phyloP scores from a whole-genome alignment of 495 filamentous ascomycete species.

The Penicillium lagena region DNA sequence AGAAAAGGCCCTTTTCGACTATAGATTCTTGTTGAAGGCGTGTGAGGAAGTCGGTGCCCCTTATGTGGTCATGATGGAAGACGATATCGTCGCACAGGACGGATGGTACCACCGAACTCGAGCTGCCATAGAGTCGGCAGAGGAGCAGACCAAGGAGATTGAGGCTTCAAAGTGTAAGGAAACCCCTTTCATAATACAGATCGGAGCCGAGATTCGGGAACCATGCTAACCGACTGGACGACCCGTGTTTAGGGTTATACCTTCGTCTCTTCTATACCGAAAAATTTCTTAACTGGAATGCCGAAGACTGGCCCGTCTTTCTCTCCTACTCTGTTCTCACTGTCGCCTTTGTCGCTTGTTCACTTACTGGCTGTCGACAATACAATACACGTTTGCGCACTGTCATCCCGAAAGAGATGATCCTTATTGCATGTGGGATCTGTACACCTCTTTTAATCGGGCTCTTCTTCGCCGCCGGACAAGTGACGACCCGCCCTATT shows the following conservation, averaged over 20 bases:
- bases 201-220: background rate
- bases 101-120: conserved; percentile 44
- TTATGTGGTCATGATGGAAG: conserved; percentile 46
- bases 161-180: conserved; percentile 17
- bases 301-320: conserved; percentile 40
- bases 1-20: conserved; percentile 38
- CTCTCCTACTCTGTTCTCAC: conserved; percentile 19
- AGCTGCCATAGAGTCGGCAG: conserved; percentile 26
- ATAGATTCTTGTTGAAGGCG: conserved; percentile 35
- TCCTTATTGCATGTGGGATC: conserved; percentile 7
- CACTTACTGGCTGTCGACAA: conserved; percentile 1
- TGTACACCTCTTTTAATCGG: conserved; percentile 23
- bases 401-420: conserved; percentile 9
- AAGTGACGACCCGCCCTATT: conserved; percentile 27
- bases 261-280: conserved; percentile 54
- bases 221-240: background rate
- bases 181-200: too few species aligned
- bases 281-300: conserved; percentile 46
- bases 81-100: conserved; percentile 43
- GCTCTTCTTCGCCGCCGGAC: conserved; percentile 28
- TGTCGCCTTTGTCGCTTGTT: conserved; percentile 3
- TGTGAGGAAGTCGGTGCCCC: conserved; percentile 28
- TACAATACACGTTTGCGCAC: background rate
- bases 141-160: conserved; percentile 17
- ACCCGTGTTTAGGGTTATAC: conserved; percentile 30